Evolutionary conservation across 2,329 filamentous ascomycete species (phyloP).

Genomic region (Thermochaetoides dissita): DNA sequence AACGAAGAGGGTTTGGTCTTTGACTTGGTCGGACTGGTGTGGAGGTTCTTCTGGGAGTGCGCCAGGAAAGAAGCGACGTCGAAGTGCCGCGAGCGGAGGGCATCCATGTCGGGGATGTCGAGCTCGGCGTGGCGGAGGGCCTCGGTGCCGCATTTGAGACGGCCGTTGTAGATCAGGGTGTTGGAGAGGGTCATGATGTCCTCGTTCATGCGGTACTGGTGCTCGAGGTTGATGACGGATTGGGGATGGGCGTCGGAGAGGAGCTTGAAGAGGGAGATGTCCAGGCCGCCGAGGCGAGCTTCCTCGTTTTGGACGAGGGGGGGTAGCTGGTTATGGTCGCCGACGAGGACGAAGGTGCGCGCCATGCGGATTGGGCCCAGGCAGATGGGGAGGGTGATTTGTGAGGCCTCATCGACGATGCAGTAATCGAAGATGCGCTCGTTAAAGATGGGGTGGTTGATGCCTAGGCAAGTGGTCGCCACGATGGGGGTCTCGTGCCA

Average conservation of each 20-base stretch:
- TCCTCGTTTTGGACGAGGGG: slow-evolving; percentile 88
- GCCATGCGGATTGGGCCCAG: slow-evolving; percentile 89
- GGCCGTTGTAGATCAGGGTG: slow-evolving; percentile 80
- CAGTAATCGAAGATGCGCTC: slow-evolving; percentile 92
- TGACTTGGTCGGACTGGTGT: slow-evolving; percentile 6
- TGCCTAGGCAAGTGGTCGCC: slow-evolving; percentile 85
- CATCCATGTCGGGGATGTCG: slow-evolving; percentile 49
- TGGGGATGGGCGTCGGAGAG: slow-evolving; percentile 77
- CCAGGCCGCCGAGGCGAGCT: slow-evolving; percentile 71
- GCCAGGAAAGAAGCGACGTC: slow-evolving; percentile 33
- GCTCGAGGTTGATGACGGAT: slow-evolving; percentile 80
- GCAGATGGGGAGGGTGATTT: slow-evolving; percentile 91
- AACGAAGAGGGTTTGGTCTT: slow-evolving; percentile 28
- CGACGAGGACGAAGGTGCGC: slow-evolving; percentile 82
- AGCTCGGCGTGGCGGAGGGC: slow-evolving; percentile 58
- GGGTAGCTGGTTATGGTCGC: slow-evolving; percentile 91
- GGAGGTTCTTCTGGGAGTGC: slow-evolving; percentile 19
- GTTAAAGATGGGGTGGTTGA: slow-evolving; percentile 77
- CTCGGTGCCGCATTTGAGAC: slow-evolving; percentile 75
- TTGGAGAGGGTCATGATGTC: slow-evolving; percentile 94
- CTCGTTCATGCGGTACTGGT: slow-evolving; percentile 97
- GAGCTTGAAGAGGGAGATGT: slow-evolving; percentile 86
- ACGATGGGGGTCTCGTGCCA: slow-evolving; percentile 84
- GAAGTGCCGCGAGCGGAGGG: slow-evolving; percentile 46
- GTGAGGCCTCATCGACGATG: slow-evolving; percentile 94